Evolutionary conservation across 1,284 basidiomycete species (phyloP), one percentile per base, ranked within the genome.

Genomic region (Puccinia horiana): DNA sequence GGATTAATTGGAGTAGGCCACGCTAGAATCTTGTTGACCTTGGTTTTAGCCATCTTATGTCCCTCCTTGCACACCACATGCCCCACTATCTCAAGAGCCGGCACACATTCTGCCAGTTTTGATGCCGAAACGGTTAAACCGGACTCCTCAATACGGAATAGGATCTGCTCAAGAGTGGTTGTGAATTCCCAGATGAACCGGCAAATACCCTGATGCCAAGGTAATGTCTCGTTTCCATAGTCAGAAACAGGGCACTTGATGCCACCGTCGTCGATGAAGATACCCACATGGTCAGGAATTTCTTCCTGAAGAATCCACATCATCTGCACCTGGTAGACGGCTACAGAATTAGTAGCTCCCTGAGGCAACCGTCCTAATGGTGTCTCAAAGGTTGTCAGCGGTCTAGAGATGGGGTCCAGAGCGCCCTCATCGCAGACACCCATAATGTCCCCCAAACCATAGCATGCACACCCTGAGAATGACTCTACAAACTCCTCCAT

Each of bases 111-210:
- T 16, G 76, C 37, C 52, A 69, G 54, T 26, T 78, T 52, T 12
- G 16, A 23, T 20, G 42, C 76, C 54, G 76, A 78, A 2, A 78
- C 18, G 2, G 37, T 78, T 0, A 78, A 29, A 54, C 63, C 76
- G 16, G 63, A 44, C n/a, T 78, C 76, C n/a, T 78, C 63, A 26
- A 78, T 69, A 20, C 61, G 18, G 63, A 78, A 69, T 32, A 69
- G 47, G 5, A 78, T 47, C 20, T 44, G 69, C 54, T 78, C 63
- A 8, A 69, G n/a, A 8, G 42, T 69, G 32, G 35, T 58, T 49
- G 72, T 26, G 16, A 35, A 73, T 52, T 73, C 70, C 70, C 49
- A 73, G n/a, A 73, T 73, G 26, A 73, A 52, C 35, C 47, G 12
- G 49, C 47, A 11, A 12, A 54, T 73, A 9, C 16, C 4, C 8